These are phyloP conservation scores for Colletotrichum falcatum DNA, from an alignment of 2,329 filamentous ascomycete genomes.

Conservation along the genomic window DNA sequence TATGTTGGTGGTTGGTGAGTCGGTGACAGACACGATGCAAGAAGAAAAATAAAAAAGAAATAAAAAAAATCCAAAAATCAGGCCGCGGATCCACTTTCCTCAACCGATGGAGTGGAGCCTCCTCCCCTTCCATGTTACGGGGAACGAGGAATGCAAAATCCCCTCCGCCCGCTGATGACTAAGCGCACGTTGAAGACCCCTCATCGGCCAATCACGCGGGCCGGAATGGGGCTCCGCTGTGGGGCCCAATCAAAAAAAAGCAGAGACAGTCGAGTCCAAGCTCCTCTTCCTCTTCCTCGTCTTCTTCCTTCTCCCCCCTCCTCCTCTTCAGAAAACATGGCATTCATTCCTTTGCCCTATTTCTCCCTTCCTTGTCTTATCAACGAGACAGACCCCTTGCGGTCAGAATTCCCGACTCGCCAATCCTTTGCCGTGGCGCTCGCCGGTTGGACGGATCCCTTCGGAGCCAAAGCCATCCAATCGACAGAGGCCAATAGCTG, in stretches of 20 bases:
- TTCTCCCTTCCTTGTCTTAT: background rate
- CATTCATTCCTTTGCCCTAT: background rate
- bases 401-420: background rate
- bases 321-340: background rate
- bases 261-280: background rate
- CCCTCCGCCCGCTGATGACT: background rate
- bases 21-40: slow-evolving; percentile 31
- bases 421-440: background rate
- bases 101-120: background rate
- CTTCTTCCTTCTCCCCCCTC: background rate
- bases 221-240: slow-evolving; percentile 20
- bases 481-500: too few species aligned
- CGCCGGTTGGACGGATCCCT: background rate
- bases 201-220: background rate
- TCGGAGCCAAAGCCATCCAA: background rate
- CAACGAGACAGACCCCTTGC: background rate
- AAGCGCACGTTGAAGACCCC: rapidly evolving
- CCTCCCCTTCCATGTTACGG: too few species aligned
- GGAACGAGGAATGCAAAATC: too few species aligned
- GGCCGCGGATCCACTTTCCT: background rate
- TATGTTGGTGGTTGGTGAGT: slow-evolving; percentile 31
- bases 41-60: background rate
- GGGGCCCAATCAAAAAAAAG: background rate
- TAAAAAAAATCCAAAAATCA: slow-evolving; percentile 14
- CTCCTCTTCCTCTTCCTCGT: background rate